Conservation (phyloP, 179 eudicot genomes). For the Beta macrorhiza region DNA sequence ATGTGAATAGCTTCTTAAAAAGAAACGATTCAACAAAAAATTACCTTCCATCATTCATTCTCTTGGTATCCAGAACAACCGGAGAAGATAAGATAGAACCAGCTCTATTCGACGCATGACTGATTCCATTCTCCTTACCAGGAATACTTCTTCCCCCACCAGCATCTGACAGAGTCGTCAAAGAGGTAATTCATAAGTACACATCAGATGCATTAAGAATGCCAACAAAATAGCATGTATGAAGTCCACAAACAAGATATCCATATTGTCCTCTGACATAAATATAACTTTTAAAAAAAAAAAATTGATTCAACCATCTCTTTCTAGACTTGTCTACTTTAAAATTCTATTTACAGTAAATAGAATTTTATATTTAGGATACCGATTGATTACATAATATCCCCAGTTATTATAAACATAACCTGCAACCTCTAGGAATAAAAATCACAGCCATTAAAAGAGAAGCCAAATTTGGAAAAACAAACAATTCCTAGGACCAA, state of each 20-base stretch:
- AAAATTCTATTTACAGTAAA: too few relatives aligned
- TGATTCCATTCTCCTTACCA: constrained; percentile 9
- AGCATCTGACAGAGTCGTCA: background rate
- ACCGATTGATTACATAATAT: too few relatives aligned
- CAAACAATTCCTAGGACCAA: background rate
- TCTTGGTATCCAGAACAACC: constrained; percentile 23
- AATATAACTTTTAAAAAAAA: too few relatives aligned
- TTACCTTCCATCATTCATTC: constrained; percentile 50
- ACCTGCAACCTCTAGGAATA: background rate
- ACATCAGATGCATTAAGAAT: background rate
- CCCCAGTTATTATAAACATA: too few relatives aligned
- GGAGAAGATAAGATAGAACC: background rate
- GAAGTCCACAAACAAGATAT: background rate
- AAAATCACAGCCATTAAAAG: background rate
- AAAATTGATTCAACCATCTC: too few relatives aligned
- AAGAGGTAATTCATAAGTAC: background rate
- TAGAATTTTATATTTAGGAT: too few relatives aligned
- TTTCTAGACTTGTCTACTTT: too few relatives aligned
- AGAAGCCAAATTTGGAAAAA: background rate
- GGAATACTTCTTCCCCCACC: constrained; percentile 1
- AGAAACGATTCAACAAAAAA: background rate
- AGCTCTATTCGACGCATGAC: background rate
- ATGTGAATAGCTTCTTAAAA: constrained; percentile 2
- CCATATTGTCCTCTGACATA: too few relatives aligned
- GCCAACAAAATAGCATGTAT: background rate